Evolutionary conservation across 257 asterid genomes (phyloP).

Genomic region (Leptodermis oblonga): DNA sequence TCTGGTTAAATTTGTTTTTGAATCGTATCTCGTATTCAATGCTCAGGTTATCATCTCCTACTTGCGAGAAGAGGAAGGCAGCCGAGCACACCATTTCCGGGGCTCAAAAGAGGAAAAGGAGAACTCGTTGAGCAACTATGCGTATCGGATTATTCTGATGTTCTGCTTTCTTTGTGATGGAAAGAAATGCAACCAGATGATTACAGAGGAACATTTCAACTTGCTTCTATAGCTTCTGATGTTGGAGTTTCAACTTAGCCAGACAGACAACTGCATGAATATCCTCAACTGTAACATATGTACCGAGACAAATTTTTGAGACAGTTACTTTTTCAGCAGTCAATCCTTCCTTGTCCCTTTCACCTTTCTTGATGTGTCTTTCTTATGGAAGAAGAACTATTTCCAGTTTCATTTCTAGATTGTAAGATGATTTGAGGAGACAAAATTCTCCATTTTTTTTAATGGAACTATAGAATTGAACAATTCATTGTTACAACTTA

Average conservation of each 20-base stretch:
- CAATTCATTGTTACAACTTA: not conserved
- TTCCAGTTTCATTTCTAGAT: not conserved
- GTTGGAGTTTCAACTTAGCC: not conserved
- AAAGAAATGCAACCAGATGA: not conserved
- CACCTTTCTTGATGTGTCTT: not conserved
- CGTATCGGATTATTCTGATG: not conserved
- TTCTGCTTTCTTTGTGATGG: not conserved
- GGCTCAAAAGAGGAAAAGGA: constrained; percentile 5
- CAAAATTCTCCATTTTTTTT: not conserved
- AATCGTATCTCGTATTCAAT: not conserved
- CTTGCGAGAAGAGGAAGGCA: constrained; percentile 25
- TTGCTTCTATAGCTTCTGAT: not conserved
- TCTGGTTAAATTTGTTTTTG: not conserved
- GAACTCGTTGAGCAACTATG: not conserved
- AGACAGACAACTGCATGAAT: not conserved
- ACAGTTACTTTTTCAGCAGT: not conserved
- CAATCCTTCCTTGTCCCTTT: too few species aligned
- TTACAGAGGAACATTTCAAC: not conserved
- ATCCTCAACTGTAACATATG: not conserved
- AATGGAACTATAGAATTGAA: not conserved
- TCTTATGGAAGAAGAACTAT: not conserved
- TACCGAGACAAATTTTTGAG: not conserved
- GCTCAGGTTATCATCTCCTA: constrained; percentile 47
- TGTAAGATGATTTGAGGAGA: not conserved
- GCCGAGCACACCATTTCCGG: constrained; percentile 32